Conservation (phyloP, 2,329 filamentous ascomycete genomes). For the Zasmidium cellare region DNA sequence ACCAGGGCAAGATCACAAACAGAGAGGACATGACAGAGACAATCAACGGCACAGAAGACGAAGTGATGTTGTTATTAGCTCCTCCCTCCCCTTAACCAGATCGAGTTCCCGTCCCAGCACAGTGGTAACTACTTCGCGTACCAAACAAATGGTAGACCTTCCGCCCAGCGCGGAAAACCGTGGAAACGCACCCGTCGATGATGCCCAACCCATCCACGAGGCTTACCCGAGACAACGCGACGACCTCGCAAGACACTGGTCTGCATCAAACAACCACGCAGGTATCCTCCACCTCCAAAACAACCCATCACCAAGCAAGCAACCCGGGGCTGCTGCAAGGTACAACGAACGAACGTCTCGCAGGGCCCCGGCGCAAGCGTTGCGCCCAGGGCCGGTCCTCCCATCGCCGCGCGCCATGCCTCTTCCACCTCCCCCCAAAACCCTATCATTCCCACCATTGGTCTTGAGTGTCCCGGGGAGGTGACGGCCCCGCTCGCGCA, state of each 20-base stretch:
- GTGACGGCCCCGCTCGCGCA: constrained; percentile 14
- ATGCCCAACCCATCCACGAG: background rate
- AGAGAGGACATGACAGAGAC: background rate
- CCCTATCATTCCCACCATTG: constrained; percentile 12
- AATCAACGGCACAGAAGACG: background rate
- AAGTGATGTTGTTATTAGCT: constrained; percentile 10
- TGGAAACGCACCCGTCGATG: background rate
- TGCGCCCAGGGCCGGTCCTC: background rate
- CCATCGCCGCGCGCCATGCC: background rate
- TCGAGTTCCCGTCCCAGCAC: constrained; percentile 1
- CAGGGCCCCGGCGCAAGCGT: background rate
- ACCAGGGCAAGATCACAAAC: no score
- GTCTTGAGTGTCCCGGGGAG: constrained; percentile 9
- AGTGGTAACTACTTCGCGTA: constrained; percentile 10
- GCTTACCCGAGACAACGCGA: background rate
- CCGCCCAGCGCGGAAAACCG: background rate
- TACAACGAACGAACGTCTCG: background rate
- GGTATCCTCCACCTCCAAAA: background rate
- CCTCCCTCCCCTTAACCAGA: constrained; percentile 4
- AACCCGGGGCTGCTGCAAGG: background rate
- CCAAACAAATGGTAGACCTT: constrained; percentile 5
- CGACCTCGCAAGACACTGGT: no score
- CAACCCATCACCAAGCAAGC: background rate
- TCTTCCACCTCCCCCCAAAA: constrained; percentile 3
- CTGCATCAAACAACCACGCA: no score